Conservation (phyloP, 2,329 filamentous ascomycete genomes). For the Cladosporium velox region DNA sequence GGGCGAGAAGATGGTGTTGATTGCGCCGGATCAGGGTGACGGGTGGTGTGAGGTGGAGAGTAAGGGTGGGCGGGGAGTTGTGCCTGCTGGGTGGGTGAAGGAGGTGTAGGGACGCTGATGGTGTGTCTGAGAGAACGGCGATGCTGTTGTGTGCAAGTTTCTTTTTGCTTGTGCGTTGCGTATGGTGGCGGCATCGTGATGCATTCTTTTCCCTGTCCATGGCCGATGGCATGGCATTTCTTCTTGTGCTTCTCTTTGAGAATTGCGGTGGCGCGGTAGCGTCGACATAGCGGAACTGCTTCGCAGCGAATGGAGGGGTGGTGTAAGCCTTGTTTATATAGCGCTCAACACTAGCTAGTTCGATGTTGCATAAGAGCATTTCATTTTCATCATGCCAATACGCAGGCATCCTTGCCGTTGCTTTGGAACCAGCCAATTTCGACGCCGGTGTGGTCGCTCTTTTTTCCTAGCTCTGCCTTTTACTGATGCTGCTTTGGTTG, state of each 20-base stretch:
- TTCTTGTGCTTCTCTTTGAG: neutral
- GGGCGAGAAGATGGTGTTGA: conserved; percentile 87
- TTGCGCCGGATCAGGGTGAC: conserved; percentile 85
- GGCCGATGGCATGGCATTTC: neutral
- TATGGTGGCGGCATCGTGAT: neutral
- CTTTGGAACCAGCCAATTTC: no score
- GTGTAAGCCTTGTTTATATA: neutral
- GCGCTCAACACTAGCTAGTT: neutral
- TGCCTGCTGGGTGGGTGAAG: conserved; percentile 78
- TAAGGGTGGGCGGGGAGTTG: conserved; percentile 73
- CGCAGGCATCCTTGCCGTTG: no score
- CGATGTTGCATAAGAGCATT: neutral
- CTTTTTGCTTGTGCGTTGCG: no score
- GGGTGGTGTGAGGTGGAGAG: conserved; percentile 98
- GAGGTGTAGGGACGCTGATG: neutral
- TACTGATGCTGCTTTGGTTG: no score
- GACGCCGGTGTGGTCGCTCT: no score
- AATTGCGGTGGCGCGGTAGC: neutral
- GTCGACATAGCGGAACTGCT: neutral
- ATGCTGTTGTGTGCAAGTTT: no score
- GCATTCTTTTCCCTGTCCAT: neutral
- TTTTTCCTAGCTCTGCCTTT: no score
- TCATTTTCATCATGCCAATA: no score
- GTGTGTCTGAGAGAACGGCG: no score
- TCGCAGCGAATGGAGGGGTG: no score